A percentile compares a stretch with the other conserved stretches of the same genome.
phyloP scores from a whole-genome alignment of 192 early-diverging fungal species.

The Pilobolus umbonatus region DNA sequence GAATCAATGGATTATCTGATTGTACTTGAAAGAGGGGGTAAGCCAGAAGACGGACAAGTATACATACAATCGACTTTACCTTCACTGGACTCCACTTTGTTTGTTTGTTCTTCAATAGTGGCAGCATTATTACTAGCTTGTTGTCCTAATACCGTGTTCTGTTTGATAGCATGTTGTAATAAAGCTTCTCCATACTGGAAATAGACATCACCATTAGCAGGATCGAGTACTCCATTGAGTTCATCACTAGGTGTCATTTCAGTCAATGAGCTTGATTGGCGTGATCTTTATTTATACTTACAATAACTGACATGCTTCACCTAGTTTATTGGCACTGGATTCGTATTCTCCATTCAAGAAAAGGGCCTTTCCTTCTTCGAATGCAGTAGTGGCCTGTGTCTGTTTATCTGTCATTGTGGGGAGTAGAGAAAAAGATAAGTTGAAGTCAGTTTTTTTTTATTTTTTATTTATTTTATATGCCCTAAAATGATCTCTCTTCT shows the following conservation, averaged over 20 bases:
- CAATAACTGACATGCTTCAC: slow-evolving; percentile 64
- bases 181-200: slow-evolving; percentile 73
- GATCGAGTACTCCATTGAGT: slow-evolving; percentile 56
- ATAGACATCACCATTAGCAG: slow-evolving; percentile 63
- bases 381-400: not conserved
- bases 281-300: slow-evolving; percentile 28
- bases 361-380: slow-evolving; percentile 60
- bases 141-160: slow-evolving; percentile 70
- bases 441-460: too few species aligned
- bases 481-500: too few species aligned
- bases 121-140: slow-evolving; percentile 34
- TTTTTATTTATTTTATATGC: too few species aligned
- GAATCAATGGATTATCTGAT: slow-evolving; percentile 44
- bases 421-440: not conserved
- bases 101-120: slow-evolving; percentile 17
- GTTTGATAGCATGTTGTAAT: slow-evolving; percentile 66
- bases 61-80: not conserved
- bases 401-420: not conserved
- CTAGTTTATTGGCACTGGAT: slow-evolving; percentile 58
- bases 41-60: not conserved
- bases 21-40: not conserved
- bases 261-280: not conserved
- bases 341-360: slow-evolving; percentile 63
- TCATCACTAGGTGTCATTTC: slow-evolving; percentile 41
- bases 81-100: slow-evolving; percentile 16